Evolutionary conservation across 2,329 filamentous ascomycete species (phyloP), one percentile per base, ranked within the genome.

Genomic region (Claviceps cyperi): DNA sequence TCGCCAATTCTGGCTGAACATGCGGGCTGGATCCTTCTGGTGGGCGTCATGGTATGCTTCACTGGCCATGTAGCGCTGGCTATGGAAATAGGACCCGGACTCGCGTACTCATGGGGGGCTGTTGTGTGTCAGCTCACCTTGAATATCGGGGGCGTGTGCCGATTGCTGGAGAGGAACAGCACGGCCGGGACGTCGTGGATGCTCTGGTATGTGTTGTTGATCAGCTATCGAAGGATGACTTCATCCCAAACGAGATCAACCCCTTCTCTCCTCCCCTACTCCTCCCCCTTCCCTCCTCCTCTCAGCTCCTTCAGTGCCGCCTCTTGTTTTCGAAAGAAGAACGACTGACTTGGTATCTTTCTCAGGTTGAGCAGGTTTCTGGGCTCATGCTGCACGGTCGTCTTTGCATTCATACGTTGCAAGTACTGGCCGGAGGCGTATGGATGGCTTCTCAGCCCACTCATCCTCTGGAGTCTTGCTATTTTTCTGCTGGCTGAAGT

Each of bases 81-180:
- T 1, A 47, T 51, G 24, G 51, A 54, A 19, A 51, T 54, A 15
- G 53, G 53, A n/a, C 51, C 51, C 14, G 53, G 17, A 9, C 43
- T 53, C 32, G 53, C 53, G 4, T 54, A 54, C 14, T 53, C 53
- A 3, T 54, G 53, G 53, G 51, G 53, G 4, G 53, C 53, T 22
- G 53, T 54, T 32, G 49, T 54, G 13, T 54, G 53, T 43, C 53
- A 54, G 21, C 41, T 54, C 21, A 43, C 48, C 15, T 43, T 54
- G 38, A 54, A 50, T 4, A 19, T 54, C 4, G 53, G 53, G 4
- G 53, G 50, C 24, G 8, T 54, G 13, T 54, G 49, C 22, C 53
- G 51, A 40, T 24, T 54, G n/a, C 45, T 54, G 37, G 41, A 53
- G 47, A 48, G 53, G 17, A 51, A 54, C 17, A 53, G 49, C 19